phyloP scores from a whole-genome alignment of 352 stramenopile species.

The Pythium sukuiense region DNA sequence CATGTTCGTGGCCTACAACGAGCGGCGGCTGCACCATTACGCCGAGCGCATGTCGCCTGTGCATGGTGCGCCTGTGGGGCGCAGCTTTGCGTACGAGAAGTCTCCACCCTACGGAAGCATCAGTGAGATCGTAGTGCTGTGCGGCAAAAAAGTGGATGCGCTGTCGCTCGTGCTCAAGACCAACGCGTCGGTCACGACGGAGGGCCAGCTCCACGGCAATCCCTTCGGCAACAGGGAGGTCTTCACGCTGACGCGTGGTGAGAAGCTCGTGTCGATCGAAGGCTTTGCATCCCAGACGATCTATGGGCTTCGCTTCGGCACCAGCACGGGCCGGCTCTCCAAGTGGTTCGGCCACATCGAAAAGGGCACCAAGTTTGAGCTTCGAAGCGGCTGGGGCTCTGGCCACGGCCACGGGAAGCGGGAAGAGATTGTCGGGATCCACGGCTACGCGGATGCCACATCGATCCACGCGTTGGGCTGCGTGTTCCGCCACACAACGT shows the following conservation, averaged over 20 bases:
- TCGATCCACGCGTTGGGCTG: constrained; percentile 68
- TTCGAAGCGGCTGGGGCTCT: constrained; percentile 47
- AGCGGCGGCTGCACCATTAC: constrained; percentile 70
- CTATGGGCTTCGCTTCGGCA: constrained; percentile 65
- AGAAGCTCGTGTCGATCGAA: constrained; percentile 65
- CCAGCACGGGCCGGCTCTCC: constrained; percentile 50
- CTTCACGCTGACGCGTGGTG: constrained; percentile 51
- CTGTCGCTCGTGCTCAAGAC: constrained; percentile 64
- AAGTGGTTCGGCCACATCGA: constrained; percentile 81
- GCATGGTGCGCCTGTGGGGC: constrained; percentile 41
- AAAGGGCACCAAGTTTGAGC: constrained; percentile 64
- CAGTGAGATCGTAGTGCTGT: constrained; percentile 61
- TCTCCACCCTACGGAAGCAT: constrained; percentile 68
- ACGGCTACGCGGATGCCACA: constrained; percentile 59
- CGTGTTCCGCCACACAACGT: constrained; percentile 62
- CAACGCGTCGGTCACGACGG: constrained; percentile 38
- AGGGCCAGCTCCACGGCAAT: constrained; percentile 63
- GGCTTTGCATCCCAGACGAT: constrained; percentile 74
- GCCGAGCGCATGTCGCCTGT: constrained; percentile 51
- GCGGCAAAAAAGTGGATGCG: constrained; percentile 73
- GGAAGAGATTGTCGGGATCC: constrained; percentile 74
- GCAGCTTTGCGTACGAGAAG: constrained; percentile 60
- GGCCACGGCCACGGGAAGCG: constrained; percentile 25
- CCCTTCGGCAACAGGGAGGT: constrained; percentile 66
- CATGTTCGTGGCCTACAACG: constrained; percentile 70